Percentiles rank a stretch among this genome's conserved stretches.
These are phyloP conservation scores for Tolypocladium pustulatum DNA, from an alignment of 2,329 filamentous ascomycete genomes.

Conservation along the genomic window DNA sequence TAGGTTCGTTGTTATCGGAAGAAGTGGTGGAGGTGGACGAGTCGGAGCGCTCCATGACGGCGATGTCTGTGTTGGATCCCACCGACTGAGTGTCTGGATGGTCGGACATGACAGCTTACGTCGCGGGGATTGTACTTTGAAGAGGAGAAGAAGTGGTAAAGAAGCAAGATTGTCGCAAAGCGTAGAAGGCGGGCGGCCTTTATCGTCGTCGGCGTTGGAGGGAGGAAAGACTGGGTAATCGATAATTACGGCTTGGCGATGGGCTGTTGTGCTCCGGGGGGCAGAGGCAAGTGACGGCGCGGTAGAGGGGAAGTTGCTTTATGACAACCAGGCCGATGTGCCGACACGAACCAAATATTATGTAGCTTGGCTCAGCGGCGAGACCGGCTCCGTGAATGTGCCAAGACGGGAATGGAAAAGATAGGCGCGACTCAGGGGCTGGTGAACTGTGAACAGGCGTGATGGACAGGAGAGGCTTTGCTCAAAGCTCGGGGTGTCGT, in stretches of 20 bases:
- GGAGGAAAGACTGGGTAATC: background rate
- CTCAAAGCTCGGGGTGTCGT: background rate
- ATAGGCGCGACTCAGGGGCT: too few species aligned
- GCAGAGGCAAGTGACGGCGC: background rate
- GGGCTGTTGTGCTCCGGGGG: background rate
- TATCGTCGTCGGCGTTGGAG: background rate
- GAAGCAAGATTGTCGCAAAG: background rate
- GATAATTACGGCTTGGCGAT: background rate
- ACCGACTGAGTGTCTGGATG: conserved; percentile 12
- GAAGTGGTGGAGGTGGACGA: conserved; percentile 21
- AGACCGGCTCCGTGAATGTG: background rate
- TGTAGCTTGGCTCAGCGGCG: background rate
- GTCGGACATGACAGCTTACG: conserved; percentile 9
- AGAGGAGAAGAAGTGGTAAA: background rate
- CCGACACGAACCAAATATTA: background rate
- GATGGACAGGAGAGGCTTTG: background rate
- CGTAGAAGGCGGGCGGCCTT: background rate
- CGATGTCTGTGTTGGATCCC: conserved; percentile 13
- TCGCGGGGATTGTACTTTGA: background rate
- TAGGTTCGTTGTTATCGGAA: conserved; percentile 24
- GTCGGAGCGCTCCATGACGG: conserved; percentile 27
- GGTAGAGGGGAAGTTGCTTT: background rate
- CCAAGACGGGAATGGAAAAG: background rate
- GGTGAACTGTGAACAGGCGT: background rate
- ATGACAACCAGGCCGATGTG: background rate